Conservation (phyloP, 139 green algal species). For the Micractinium sp. region DNA sequence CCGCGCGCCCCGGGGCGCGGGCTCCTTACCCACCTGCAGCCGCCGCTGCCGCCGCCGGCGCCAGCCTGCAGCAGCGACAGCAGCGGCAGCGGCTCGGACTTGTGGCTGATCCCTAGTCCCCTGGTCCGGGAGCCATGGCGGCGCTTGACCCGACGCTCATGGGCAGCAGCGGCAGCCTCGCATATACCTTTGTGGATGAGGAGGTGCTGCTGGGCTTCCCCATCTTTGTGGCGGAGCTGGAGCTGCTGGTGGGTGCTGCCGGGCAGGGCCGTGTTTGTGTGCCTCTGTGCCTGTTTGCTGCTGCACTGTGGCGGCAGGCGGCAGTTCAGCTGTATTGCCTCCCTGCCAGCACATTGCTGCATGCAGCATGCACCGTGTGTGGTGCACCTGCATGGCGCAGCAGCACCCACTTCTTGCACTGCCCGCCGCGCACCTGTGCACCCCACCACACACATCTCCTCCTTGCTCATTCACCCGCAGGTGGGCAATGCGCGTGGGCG, state of each 20-base stretch:
- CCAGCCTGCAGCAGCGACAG: too few relatives aligned
- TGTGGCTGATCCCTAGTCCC: too few relatives aligned
- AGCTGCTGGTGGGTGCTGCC: conserved; percentile 63
- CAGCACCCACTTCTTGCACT: too few relatives aligned
- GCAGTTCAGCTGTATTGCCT: not conserved
- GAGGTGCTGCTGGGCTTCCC: conserved; percentile 80
- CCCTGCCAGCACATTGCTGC: not conserved
- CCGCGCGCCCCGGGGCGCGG: too few relatives aligned
- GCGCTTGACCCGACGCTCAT: too few relatives aligned
- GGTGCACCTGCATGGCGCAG: too few relatives aligned
- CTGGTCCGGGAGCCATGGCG: too few relatives aligned
- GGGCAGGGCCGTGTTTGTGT: not conserved
- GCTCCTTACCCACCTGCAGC: too few relatives aligned
- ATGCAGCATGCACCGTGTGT: not conserved
- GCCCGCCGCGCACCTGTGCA: not conserved
- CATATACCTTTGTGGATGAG: conserved; percentile 65
- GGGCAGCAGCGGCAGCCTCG: conserved; percentile 12
- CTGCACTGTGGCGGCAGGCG: too few relatives aligned
- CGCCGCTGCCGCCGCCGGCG: too few relatives aligned
- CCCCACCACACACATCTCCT: not conserved
- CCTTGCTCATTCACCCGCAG: not conserved
- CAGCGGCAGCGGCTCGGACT: too few relatives aligned
- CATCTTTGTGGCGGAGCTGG: conserved; percentile 84
- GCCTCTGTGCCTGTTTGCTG: not conserved
- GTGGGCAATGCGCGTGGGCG: conserved; percentile 54